Evolutionary conservation across 2,329 filamentous ascomycete species (phyloP).

Genomic region (Paecilomyces sp.): DNA sequence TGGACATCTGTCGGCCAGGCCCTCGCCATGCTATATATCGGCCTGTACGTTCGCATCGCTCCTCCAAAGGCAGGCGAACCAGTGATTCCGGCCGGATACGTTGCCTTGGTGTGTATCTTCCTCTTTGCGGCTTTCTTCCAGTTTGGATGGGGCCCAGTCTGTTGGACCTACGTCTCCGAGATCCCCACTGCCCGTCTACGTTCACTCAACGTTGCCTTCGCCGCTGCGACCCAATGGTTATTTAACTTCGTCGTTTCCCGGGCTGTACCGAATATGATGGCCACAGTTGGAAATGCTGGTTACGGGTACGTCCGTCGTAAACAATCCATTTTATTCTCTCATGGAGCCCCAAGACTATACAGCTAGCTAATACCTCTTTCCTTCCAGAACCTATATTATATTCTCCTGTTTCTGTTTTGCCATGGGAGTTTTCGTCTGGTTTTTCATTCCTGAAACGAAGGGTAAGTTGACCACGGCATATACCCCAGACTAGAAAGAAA

Average conservation of each 20-base stretch:
- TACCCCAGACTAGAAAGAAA: background rate
- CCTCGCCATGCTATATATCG: constrained; percentile 61
- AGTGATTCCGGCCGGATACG: constrained; percentile 58
- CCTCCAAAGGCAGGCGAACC: constrained; percentile 40
- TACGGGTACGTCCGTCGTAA: constrained; percentile 1
- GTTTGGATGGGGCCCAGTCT: constrained; percentile 60
- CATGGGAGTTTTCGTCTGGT: constrained; percentile 35
- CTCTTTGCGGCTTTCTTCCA: constrained; percentile 62
- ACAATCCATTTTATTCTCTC: background rate
- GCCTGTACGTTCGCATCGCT: constrained; percentile 56
- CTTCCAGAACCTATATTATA: constrained; percentile 4
- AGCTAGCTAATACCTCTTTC: background rate
- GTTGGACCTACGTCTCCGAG: constrained; percentile 64
- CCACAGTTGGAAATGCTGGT: constrained; percentile 4
- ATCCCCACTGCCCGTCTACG: constrained; percentile 61
- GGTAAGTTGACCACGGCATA: constrained; percentile 40
- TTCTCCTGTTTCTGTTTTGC: constrained; percentile 6
- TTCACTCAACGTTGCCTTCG: constrained; percentile 59
- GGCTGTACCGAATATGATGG: constrained; percentile 55
- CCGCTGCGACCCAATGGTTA: constrained; percentile 61
- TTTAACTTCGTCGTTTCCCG: constrained; percentile 65
- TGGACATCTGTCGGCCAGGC: constrained; percentile 60
- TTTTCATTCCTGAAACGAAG: constrained; percentile 66
- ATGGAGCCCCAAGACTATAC: background rate
- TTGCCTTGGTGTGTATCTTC: constrained; percentile 62